These are phyloP conservation scores for Catunica adiposa DNA, from an alignment of 2,329 filamentous ascomycete species.

Conservation along the genomic window DNA sequence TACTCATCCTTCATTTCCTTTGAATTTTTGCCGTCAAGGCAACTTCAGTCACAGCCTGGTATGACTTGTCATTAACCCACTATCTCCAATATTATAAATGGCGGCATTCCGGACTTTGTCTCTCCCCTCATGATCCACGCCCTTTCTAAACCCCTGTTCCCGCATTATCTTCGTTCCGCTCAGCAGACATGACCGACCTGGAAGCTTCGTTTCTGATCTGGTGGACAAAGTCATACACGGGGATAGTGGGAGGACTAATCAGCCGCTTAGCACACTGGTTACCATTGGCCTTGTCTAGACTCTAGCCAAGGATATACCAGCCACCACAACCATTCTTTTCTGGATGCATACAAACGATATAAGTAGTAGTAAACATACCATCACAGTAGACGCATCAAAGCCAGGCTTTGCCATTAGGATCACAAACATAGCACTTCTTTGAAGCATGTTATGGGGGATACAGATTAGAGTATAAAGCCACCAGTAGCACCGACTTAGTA, in stretches of 20 bases:
- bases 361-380: constrained; percentile 24
- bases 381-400: constrained; percentile 27
- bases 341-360: constrained; percentile 30
- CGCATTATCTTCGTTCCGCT: not conserved
- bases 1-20: too few species aligned
- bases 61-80: not conserved
- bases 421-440: constrained; percentile 22
- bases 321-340: constrained; percentile 31
- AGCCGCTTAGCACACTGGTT: not conserved
- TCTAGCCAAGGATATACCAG: constrained; percentile 17
- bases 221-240: not conserved
- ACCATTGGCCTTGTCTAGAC: not conserved
- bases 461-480: not conserved
- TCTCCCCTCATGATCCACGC: not conserved
- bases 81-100: not conserved
- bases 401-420: constrained; percentile 12
- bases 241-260: not conserved
- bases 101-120: not conserved
- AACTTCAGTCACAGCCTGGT: not conserved
- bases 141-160: not conserved
- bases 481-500: not conserved
- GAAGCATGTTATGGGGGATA: constrained; percentile 21
- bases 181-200: not conserved
- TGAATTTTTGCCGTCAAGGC: not conserved
- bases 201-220: not conserved